Evolutionary conservation across 495 filamentous ascomycete genomes (phyloP), one percentile per base, ranked within the genome.

Genomic region (Articulospora tetracladia): DNA sequence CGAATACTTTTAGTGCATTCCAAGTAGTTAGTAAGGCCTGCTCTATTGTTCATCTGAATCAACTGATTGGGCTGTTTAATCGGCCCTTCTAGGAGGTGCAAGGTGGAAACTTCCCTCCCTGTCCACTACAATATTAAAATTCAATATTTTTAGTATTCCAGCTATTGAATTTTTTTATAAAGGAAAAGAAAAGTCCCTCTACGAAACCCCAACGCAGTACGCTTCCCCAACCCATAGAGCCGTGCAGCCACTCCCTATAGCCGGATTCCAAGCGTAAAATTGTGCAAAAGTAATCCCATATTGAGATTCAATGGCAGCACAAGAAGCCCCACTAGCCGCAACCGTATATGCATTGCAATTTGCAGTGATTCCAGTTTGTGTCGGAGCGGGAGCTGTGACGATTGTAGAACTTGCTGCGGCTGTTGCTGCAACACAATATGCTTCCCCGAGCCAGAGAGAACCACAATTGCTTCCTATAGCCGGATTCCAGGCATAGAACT

Each of bases 401-500:
- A 13, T 22, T 3, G 24, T 53, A 19, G 51, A 30, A 4, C 11
- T 11, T 8, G 51, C 27, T 30, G 24, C 15, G 3, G 13, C 2
- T 2, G 27, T 30, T 12, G 15, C 13, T 10, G 51, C n/a, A 2
- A 50, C 47, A 36, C 56, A 58, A 22, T 50, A 50, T 1, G 24
- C 7, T 8, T 58, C 22, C 15, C 26, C 44, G 3, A 50, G 3
- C 13, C 6, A 19, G n/a, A 58, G 46, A 51, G 19, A 20, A 1
- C 12, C 28, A 20, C 56, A 49, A 24, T 55, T 32, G 20, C 10
- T 24, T 17, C 58, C 58, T 25, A 60, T 24, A 2, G 27, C 53
- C n/a, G 59, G 41, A 52, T 62, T 62, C 59, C 59, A 62, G 41
- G 59, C 59, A 19, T 57, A 51, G 30, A 62, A 44, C 32, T 56